These are phyloP conservation scores for Taiozyma onychis DNA, from an alignment of 1,139 yeast species.

Conservation along the genomic window DNA sequence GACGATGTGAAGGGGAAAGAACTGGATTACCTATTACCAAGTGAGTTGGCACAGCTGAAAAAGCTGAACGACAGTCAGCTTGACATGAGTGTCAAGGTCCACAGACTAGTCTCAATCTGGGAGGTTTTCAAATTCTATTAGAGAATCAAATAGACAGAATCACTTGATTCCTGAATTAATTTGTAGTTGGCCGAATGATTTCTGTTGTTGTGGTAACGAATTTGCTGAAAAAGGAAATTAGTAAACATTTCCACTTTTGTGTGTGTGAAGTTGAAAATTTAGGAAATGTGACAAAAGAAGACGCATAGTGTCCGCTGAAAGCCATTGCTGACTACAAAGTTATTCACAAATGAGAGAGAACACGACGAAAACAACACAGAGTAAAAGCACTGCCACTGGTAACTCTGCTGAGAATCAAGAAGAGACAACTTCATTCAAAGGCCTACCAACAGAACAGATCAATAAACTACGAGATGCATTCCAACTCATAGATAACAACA, in stretches of 20 bases:
- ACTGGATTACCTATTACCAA: conserved; percentile 62
- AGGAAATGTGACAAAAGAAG: neutral
- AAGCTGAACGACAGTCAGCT: conserved; percentile 54
- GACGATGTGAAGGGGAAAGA: conserved; percentile 88
- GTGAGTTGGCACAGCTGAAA: conserved; percentile 69
- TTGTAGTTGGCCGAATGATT: neutral
- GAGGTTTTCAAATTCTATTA: conserved; percentile 39
- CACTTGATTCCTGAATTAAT: neutral
- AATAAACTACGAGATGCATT: conserved; percentile 46
- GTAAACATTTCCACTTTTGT: neutral
- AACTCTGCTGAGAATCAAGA: neutral
- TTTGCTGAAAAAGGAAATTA: neutral
- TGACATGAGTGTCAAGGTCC: conserved; percentile 45
- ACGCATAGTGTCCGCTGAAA: neutral
- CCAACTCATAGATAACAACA: conserved; percentile 74
- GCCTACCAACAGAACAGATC: conserved; percentile 29
- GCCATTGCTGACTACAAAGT: neutral
- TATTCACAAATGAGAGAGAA: neutral
- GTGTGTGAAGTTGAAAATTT: neutral
- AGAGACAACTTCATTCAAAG: conserved; percentile 2
- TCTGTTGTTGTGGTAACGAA: neutral
- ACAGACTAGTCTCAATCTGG: conserved; percentile 49
- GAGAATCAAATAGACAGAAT: neutral
- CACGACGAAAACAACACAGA: neutral
- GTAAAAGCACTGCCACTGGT: neutral